These are phyloP conservation scores for Calonectria leucothoes DNA, from an alignment of 2,329 filamentous ascomycete genomes.

Conservation along the genomic window DNA sequence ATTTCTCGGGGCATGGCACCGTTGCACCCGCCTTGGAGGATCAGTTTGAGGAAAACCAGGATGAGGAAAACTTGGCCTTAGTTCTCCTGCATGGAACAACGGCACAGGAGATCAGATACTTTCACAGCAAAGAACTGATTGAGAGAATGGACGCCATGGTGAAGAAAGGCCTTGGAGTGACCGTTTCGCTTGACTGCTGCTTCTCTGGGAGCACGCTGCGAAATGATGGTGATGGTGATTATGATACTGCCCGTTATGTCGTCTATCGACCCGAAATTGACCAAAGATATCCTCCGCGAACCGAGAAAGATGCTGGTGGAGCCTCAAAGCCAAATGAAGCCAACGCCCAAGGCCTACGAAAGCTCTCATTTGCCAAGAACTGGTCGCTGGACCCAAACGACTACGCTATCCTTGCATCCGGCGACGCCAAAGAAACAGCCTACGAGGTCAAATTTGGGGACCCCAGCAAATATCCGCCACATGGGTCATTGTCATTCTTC, in stretches of 20 bases:
- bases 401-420: conserved; percentile 24
- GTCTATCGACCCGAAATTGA: background rate
- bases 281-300: background rate
- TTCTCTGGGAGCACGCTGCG: conserved; percentile 29
- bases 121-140: conserved; percentile 10
- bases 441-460: background rate
- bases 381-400: conserved; percentile 22
- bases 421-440: conserved; percentile 19
- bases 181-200: conserved; percentile 32
- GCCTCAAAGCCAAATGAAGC: background rate
- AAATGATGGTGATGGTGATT: background rate
- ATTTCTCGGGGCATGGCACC: conserved; percentile 24
- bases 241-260: background rate
- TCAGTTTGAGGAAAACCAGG: background rate
- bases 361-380: conserved; percentile 5
- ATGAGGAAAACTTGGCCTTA: conserved; percentile 21
- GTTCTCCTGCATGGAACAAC: conserved; percentile 10
- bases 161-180: conserved; percentile 12
- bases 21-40: background rate
- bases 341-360: background rate
- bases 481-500: conserved; percentile 15
- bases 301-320: background rate
- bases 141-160: conserved; percentile 19
- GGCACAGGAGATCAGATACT: background rate
- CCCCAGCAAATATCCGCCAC: background rate